Base-by-base conservation (phyloP, 176 grass and related monocot genomes). In the Musa schizocarpa region DNA sequence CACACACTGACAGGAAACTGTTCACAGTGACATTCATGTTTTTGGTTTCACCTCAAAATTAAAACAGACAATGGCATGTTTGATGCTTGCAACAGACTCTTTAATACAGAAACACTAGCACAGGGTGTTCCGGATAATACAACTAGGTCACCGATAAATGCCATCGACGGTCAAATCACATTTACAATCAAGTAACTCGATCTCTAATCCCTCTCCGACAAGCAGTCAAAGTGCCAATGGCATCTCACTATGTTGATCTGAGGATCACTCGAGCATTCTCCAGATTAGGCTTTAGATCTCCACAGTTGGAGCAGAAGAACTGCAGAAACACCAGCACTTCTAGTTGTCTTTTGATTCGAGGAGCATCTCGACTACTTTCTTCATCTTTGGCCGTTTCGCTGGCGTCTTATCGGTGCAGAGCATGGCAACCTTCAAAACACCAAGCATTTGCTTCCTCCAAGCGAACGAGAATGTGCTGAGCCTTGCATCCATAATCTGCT, bases 391-490 rank as follows among this genome's bases (percentile, higher is more conserved):
- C 10, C 94, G 86, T 77, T 91, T 98, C 0, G 86, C 81, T 0
- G 94, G 94, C 14, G 88, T 53, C 9, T 12, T 79, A 48, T 93
- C 94, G 0, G 94, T 98, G 82, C 90, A 98, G 12, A 93, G 53
- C 88, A 98, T 89, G 0, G 94, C 90, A 9, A 97, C 84, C 80
- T 93, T 90, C 50, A 98, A 80, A 52, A 98, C 90, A 0, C 81
- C 86, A 1, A 98, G 90, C 94, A 98, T 98, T 82, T 98, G 94
- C 77, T 82, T 91, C 79, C 90, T 87, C 90, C 94, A 98, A 8
- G 82, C 88, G 21, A 98, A 98, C 0, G 94, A 91, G 65, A 91
- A 80, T 0, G 94, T 89, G 56, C 94, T 98, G 62, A 98, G 80
- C 69, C 86, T 88, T 0, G 90, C 85, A 67, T 98, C 94, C 94